phyloP scores from a whole-genome alignment of 2,329 filamentous ascomycete genomes.

The Arthrobotrys iridis region DNA sequence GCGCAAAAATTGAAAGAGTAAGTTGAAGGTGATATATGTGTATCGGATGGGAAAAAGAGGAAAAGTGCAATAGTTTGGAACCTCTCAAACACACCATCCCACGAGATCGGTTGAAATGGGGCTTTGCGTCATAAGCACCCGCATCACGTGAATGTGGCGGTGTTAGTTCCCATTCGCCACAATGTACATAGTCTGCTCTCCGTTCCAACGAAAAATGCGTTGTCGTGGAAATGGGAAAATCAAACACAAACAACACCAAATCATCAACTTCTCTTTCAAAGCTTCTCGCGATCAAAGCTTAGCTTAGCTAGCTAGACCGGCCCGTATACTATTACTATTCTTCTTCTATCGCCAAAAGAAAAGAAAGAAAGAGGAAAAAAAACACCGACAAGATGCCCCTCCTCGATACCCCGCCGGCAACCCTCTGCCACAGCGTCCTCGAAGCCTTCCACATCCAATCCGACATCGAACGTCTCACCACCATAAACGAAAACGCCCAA shows the following conservation, averaged over 20 bases:
- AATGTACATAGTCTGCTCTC: neutral
- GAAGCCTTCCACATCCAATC: constrained; percentile 82
- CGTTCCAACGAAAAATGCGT: no score
- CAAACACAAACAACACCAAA: constrained; percentile 50
- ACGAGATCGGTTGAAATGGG: constrained; percentile 27
- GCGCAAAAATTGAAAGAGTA: no score
- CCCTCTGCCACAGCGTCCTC: constrained; percentile 47
- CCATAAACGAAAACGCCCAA: constrained; percentile 83
- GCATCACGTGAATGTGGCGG: constrained; percentile 44
- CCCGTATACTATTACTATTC: neutral
- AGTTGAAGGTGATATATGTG: no score
- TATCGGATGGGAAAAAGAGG: no score
- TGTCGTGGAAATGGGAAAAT: constrained; percentile 54
- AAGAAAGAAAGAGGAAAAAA: constrained; percentile 57
- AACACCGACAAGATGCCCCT: constrained; percentile 62
- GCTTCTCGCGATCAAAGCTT: no score
- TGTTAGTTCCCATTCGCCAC: constrained; percentile 29
- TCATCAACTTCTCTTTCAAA: neutral
- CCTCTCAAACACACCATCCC: neutral
- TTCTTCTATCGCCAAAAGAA: neutral
- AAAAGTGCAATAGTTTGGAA: neutral
- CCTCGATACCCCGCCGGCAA: constrained; percentile 39
- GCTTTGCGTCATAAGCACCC: constrained; percentile 49
- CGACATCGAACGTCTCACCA: constrained; percentile 83
- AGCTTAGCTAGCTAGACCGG: neutral